A percentile compares a stretch with the other conserved stretches of the same genome.
Evolutionary conservation across 2,329 filamentous ascomycete species (phyloP).

Genomic region (Zymoseptoria pseudotritici): DNA sequence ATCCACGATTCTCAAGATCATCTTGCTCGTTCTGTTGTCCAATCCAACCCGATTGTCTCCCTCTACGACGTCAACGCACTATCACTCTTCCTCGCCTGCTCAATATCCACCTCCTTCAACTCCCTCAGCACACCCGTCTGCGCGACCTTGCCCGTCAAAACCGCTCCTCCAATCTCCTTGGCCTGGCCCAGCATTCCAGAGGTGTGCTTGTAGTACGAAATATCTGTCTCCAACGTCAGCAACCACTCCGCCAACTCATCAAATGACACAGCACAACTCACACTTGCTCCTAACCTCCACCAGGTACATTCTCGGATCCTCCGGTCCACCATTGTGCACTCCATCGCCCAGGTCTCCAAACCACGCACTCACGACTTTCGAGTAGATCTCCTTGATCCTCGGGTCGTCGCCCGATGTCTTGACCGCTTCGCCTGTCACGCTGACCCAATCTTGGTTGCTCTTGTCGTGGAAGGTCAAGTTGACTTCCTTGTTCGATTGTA

Average conservation of each 20-base stretch:
- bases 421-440: slow-evolving; percentile 37
- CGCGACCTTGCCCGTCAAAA: slow-evolving; percentile 28
- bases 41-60: neutral
- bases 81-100: slow-evolving; percentile 24
- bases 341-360: slow-evolving; percentile 46
- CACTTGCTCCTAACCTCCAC: slow-evolving; percentile 33
- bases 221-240: slow-evolving; percentile 19
- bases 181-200: slow-evolving; percentile 24
- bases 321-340: slow-evolving; percentile 38
- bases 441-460: slow-evolving; percentile 42
- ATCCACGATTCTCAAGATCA: too few species aligned
- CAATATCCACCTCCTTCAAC: slow-evolving; percentile 28
- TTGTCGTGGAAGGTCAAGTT: slow-evolving; percentile 42
- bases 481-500: slow-evolving; percentile 35
- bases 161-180: slow-evolving; percentile 28
- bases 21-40: neutral
- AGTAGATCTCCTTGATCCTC: slow-evolving; percentile 43
- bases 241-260: neutral
- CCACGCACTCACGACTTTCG: slow-evolving; percentile 36
- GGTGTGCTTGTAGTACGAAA: slow-evolving; percentile 30
- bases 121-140: slow-evolving; percentile 28
- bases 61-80: slow-evolving; percentile 17
- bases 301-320: slow-evolving; percentile 42
- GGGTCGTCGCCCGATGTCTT: slow-evolving; percentile 39
- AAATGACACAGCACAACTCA: slow-evolving; percentile 10